Evolutionary conservation across 257 asterid genomes (phyloP).

Genomic region (Solanum commersonii): DNA sequence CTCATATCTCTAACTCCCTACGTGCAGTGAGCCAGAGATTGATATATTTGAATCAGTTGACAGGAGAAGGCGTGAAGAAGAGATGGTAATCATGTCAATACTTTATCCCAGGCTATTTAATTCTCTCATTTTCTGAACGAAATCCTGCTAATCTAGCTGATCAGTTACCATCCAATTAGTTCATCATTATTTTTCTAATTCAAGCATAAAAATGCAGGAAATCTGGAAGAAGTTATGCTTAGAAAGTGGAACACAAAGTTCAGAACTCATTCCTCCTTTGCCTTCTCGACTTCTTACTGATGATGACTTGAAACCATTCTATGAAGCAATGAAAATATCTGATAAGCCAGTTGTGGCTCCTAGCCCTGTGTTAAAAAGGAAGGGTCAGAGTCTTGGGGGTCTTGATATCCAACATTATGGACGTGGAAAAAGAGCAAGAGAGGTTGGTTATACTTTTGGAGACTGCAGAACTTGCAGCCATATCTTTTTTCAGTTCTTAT

Average conservation of each 20-base stretch:
- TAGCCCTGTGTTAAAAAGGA: slow-evolving; percentile 62
- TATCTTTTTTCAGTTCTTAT: background rate
- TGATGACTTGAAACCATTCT: slow-evolving; percentile 73
- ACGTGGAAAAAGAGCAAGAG: slow-evolving; percentile 97
- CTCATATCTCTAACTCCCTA: background rate
- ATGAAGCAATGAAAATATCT: slow-evolving; percentile 78
- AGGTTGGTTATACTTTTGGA: slow-evolving; percentile 45
- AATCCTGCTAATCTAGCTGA: background rate
- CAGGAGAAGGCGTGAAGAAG: slow-evolving; percentile 66
- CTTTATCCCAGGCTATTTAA: background rate
- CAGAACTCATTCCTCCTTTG: slow-evolving; percentile 51
- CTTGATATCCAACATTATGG: slow-evolving; percentile 95
- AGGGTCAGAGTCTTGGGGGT: slow-evolving; percentile 70
- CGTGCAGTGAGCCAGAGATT: slow-evolving; percentile 78
- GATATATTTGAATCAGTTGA: slow-evolving; percentile 89
- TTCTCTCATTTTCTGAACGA: background rate
- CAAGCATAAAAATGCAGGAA: slow-evolving; percentile 29
- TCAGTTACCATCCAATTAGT: background rate
- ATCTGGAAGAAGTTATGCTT: slow-evolving; percentile 54
- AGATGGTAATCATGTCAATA: slow-evolving; percentile 47
- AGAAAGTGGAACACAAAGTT: slow-evolving; percentile 33
- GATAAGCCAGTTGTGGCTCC: slow-evolving; percentile 43
- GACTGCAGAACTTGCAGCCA: background rate
- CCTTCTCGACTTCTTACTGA: slow-evolving; percentile 83
- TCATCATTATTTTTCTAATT: background rate